Conservation (phyloP, 1,139 yeast genomes). For the Kurtzmaniella natalensis region DNA sequence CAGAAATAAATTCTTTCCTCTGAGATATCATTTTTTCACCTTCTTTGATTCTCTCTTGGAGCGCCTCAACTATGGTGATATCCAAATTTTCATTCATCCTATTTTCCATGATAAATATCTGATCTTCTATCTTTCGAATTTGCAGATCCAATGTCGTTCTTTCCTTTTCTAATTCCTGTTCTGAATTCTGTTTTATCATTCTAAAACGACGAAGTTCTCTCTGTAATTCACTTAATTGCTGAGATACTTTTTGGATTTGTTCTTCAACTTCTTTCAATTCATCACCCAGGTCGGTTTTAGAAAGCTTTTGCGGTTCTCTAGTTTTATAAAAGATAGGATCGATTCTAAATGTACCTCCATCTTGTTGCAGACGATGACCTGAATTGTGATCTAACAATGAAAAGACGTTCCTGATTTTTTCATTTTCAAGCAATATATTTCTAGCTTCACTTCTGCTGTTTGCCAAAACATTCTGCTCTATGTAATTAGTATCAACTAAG, state of each 20-base stretch:
- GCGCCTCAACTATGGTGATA: slow-evolving; percentile 26
- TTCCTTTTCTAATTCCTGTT: slow-evolving; percentile 13
- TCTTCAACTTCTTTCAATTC: slow-evolving; percentile 16
- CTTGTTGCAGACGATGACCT: slow-evolving; percentile 36
- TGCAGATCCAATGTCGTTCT: slow-evolving; percentile 12
- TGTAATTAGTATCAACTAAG: slow-evolving; percentile 58
- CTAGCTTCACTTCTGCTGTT: slow-evolving; percentile 52
- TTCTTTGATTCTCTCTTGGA: slow-evolving; percentile 28
- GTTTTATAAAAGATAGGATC: slow-evolving; percentile 53
- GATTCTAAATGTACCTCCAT: slow-evolving; percentile 43
- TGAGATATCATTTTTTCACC: slow-evolving; percentile 22
- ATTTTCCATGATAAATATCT: slow-evolving; percentile 21
- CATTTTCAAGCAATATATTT: slow-evolving; percentile 18
- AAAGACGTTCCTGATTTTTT: slow-evolving; percentile 45
- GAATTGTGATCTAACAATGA: slow-evolving; percentile 38
- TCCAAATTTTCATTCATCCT: slow-evolving; percentile 34
- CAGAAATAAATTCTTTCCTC: slow-evolving; percentile 23
- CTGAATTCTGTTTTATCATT: slow-evolving; percentile 12
- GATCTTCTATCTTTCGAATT: slow-evolving; percentile 14
- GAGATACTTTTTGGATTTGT: slow-evolving; percentile 13
- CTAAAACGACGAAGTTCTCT: slow-evolving; percentile 13
- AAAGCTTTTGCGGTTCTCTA: slow-evolving; percentile 28
- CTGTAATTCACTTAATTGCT: slow-evolving; percentile 15
- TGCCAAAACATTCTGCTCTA: slow-evolving; percentile 58
- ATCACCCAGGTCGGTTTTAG: slow-evolving; percentile 18